Evolutionary conservation across 2,329 filamentous ascomycete species (phyloP), one percentile per base, ranked within the genome.

Genomic region (Diaporthe nobilis): DNA sequence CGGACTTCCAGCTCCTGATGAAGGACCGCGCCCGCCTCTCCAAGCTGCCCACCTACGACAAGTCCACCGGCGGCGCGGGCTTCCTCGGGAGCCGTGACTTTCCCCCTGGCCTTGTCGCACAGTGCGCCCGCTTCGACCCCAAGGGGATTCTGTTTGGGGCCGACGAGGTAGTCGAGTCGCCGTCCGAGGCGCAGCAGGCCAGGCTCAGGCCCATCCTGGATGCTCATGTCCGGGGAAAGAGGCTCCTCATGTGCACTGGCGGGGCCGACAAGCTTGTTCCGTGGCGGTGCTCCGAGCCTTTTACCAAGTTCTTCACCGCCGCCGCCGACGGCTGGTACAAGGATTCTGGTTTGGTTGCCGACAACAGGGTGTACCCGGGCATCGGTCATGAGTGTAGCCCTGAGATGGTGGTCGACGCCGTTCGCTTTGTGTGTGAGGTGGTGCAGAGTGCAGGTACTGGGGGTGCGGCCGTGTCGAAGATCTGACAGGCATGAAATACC

Each of bases 21-120:
- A 88, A 87, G 12, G 92, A 96, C 80, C 94, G 97, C 15, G 96
- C 96, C 0, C 87, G 90, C 7, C 87, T 92, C 51, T 93, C 93
- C 0, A 94, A 93, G 80, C 86, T 94, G 15, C 78, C 88, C 20
- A 90, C 91, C 0, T 95, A 90, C 84, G 90, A 88, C 0, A 83
- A 86, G 2, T 87, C 88, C 17, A 86, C 90, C 22, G 87, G 88
- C 0, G 92, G 92, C 0, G 83, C 86, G 0, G 84, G 88, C 0
- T 97, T 98, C 80, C 81, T 97, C 0, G 95, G 95, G 3, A 95
- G 94, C 75, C 85, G 85, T 53, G 94, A 96, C 81, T 98, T 98
- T 80, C 96, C 96, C 0, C 82, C 84, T 0, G 88, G 91, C 0
- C 88, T 98, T 9, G 85, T 96, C 1, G 84, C 88, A 1, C 88